phyloP scores from a whole-genome alignment of 495 filamentous ascomycete species.

The Venustampulla echinocandica region DNA sequence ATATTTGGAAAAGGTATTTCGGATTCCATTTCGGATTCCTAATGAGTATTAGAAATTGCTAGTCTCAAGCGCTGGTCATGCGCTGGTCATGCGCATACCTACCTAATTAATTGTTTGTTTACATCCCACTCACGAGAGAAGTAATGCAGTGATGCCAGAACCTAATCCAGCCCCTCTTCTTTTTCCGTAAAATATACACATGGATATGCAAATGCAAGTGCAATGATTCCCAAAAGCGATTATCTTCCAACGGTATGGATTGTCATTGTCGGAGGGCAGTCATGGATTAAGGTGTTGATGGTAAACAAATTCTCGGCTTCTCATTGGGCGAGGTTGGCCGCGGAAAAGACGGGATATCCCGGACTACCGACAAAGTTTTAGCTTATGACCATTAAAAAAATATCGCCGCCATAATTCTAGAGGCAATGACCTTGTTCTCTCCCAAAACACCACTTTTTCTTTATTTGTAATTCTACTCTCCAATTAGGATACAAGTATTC shows the following conservation, averaged over 20 bases:
- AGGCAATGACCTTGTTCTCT: slow-evolving; percentile 3
- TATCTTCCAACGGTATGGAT: too few relatives aligned
- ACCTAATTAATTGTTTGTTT: background rate
- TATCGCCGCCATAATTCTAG: background rate
- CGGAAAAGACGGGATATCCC: background rate
- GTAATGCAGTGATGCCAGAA: too few relatives aligned
- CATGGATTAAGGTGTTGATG: background rate
- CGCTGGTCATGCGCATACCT: too few relatives aligned
- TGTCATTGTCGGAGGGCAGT: too few relatives aligned
- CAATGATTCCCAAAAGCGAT: background rate
- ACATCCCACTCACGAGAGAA: too few relatives aligned
- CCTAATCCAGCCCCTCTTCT: too few relatives aligned
- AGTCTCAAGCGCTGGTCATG: too few relatives aligned
- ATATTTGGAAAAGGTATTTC: background rate
- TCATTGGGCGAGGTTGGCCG: background rate
- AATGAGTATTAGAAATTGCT: background rate
- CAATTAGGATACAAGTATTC: background rate
- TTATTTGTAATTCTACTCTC: background rate
- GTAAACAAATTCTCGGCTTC: slow-evolving; percentile 6
- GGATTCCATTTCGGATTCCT: slow-evolving; percentile 9
- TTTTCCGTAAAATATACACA: too few relatives aligned
- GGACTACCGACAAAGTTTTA: background rate
- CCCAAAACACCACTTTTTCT: slow-evolving; percentile 2
- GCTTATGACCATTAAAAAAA: background rate
- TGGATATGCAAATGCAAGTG: background rate